Conservation (phyloP, 257 asterid species). For the Petrea volubilis region DNA sequence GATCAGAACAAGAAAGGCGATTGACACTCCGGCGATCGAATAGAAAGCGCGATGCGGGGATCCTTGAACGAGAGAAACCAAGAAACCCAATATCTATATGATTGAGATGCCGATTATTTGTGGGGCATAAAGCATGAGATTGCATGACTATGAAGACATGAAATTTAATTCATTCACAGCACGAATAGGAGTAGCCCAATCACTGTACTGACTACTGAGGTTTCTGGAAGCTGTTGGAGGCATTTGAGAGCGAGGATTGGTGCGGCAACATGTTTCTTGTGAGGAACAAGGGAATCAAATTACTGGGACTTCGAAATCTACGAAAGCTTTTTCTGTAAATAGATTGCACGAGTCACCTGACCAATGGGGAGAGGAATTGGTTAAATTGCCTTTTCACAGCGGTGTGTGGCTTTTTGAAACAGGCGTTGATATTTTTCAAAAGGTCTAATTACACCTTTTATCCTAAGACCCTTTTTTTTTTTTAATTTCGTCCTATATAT, state of each 20-base stretch:
- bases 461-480: no score
- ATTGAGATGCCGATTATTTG: conserved; percentile 27
- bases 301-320: conserved; percentile 26
- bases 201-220: background rate
- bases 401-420: background rate
- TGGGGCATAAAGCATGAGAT: conserved; percentile 32
- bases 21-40: conserved; percentile 7
- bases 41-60: conserved; percentile 35
- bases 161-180: conserved; percentile 13
- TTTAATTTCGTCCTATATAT: no score
- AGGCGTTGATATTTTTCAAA: background rate
- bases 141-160: conserved; percentile 39
- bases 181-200: conserved; percentile 1
- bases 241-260: background rate
- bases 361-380: background rate
- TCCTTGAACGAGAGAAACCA: conserved; percentile 26
- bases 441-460: no score
- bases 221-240: background rate
- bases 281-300: no score
- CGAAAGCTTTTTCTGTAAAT: conserved; percentile 14
- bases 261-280: no score
- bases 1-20: conserved; percentile 20
- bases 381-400: conserved; percentile 5
- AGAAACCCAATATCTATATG: conserved; percentile 21
- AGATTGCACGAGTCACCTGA: conserved; percentile 17